Base-by-base conservation (phyloP, 2,329 filamentous ascomycete species). In the Drechmeria coniospora region DNA sequence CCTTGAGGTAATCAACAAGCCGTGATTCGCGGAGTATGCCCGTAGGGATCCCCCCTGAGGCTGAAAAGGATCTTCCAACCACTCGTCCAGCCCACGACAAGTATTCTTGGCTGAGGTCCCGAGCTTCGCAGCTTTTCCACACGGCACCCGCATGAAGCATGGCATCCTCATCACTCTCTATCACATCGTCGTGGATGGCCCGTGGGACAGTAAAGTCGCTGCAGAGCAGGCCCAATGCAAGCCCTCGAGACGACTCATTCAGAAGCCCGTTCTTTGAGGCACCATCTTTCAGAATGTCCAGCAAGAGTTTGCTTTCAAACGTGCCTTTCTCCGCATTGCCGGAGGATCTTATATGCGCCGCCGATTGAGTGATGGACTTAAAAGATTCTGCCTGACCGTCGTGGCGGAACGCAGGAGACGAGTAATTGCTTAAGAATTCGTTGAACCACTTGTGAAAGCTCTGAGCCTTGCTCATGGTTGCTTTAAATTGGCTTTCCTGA, bases 21-120 rank as follows among this genome's bases (percentile, higher is more conserved):
- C 57, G 57, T 2, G 71, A 73, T 44, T 80, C 75, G 15, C 63
- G 58, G 2, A 77, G 49, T 25, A 79, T 57, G 26, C 68, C 68
- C 20, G 59, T 48, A 11, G 73, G 68, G 5, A 82, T 64, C 30
- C 71, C 61, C 2, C 84, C 84, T 16, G 74, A 80, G 11, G 79
- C 68, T 21, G 78, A 74, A 51, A 86, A 95, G 0, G 82, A 76
- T 45, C 83, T 71, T 6, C 92, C 90, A 24, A 95, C 61, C 2
- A 86, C 78, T 36, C 77, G 69, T 3, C 81, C 86, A 24, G 81
- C 79, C 92, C 92, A 98, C 1, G 80, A 58, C 1, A 83, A 57
- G 46, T 90, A 94, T 11, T 72, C 66, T 15, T 68, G 57, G 31
- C 74, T 79, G 11, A 77, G 59, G 2, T 66, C 56, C 21, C 65